A percentile compares a stretch with the other conserved stretches of the same genome.
Evolutionary conservation across 2,329 filamentous ascomycete genomes (phyloP).

Genomic region (Colletotrichum spinosum): DNA sequence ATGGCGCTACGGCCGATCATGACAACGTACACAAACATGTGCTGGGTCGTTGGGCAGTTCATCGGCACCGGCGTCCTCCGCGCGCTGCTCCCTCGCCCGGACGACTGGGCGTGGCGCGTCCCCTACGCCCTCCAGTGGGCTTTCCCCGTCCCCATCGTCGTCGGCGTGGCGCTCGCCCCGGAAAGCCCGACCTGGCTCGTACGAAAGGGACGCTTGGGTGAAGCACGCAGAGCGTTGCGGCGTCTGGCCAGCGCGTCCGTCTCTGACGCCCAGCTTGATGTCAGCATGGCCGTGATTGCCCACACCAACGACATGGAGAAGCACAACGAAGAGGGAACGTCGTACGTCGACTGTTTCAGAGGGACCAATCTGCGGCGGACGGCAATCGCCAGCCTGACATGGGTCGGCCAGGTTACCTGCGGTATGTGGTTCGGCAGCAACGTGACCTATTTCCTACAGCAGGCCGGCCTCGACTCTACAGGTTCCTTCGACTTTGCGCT

Average conservation of each 20-base stretch:
- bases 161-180: slow-evolving; percentile 55
- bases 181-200: slow-evolving; percentile 51
- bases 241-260: too few species aligned
- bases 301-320: slow-evolving; percentile 35
- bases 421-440: too few species aligned
- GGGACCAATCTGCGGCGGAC: slow-evolving; percentile 42
- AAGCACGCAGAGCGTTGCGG: too few species aligned
- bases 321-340: slow-evolving; percentile 5
- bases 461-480: too few species aligned
- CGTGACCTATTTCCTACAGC: too few species aligned
- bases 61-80: slow-evolving; percentile 52
- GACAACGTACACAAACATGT: slow-evolving; percentile 52
- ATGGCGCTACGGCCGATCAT: slow-evolving; percentile 48
- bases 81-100: slow-evolving; percentile 46
- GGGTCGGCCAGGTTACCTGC: too few species aligned
- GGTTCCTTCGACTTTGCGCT: too few species aligned
- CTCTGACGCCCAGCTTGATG: neutral
- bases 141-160: slow-evolving; percentile 57
- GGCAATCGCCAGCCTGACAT: slow-evolving; percentile 37
- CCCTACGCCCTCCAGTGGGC: slow-evolving; percentile 63
- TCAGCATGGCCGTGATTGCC: slow-evolving; percentile 43
- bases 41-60: slow-evolving; percentile 55
- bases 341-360: slow-evolving; percentile 25
- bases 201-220: too few species aligned
- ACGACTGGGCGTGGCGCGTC: slow-evolving; percentile 58